Evolutionary conservation across 2,329 filamentous ascomycete genomes (phyloP).

Genomic region (Neonectria magnoliae): DNA sequence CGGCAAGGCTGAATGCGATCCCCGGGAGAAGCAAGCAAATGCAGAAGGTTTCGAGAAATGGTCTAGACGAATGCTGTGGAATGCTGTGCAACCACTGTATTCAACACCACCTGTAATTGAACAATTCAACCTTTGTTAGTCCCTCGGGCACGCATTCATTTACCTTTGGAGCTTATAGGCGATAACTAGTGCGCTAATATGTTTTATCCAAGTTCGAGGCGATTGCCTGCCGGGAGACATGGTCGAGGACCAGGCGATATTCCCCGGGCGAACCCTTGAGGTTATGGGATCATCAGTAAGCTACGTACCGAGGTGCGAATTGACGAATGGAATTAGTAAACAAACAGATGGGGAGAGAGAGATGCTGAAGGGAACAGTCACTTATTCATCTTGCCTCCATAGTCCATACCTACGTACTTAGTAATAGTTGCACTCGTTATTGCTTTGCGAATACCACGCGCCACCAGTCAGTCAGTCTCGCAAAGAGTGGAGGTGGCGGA

Average conservation of each 20-base stretch:
- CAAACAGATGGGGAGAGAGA: not conserved
- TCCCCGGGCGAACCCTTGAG: not conserved
- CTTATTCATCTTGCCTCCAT: not conserved
- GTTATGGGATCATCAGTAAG: not conserved
- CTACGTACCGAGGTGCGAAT: not conserved
- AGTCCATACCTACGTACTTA: not conserved
- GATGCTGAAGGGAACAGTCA: not conserved
- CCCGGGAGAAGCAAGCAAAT: not conserved
- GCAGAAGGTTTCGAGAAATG: not conserved
- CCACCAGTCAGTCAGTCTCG: not conserved
- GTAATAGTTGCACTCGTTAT: not conserved
- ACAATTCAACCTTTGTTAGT: slow-evolving; percentile 9
- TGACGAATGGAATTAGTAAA: not conserved
- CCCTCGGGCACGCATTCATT: not conserved
- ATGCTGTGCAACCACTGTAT: not conserved
- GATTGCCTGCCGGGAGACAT: slow-evolving; percentile 16
- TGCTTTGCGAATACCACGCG: not conserved
- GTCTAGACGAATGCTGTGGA: not conserved
- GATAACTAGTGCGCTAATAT: too few relatives aligned
- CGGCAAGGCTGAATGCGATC: not conserved
- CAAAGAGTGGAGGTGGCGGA: not conserved
- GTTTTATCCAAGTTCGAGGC: not conserved
- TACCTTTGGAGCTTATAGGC: too few relatives aligned
- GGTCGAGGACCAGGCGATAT: not conserved
- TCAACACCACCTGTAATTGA: not conserved